Percentiles rank a stretch among this genome's conserved stretches.
These are phyloP conservation scores for Malus fusca DNA, from an alignment of 306 rosid genomes.

Conservation along the genomic window DNA sequence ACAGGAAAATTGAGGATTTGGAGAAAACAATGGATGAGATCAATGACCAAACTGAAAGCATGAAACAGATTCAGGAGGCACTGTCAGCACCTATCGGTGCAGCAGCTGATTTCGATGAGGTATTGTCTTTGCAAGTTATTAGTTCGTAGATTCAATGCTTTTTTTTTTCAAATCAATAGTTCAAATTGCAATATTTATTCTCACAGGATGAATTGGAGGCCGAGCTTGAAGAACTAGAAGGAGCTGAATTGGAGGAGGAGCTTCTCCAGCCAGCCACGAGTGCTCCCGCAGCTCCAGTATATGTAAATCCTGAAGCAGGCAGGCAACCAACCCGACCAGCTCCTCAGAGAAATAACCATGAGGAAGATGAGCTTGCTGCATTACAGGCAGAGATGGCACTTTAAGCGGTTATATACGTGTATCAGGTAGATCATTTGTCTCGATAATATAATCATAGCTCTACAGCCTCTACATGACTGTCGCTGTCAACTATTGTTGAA, in stretches of 20 bases:
- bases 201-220: constrained; percentile 93
- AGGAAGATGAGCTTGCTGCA: constrained; percentile 95
- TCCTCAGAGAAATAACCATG: constrained; percentile 64
- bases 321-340: constrained; percentile 66
- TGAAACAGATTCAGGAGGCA: constrained; percentile 98
- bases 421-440: not conserved
- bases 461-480: no score
- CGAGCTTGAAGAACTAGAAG: constrained; percentile 93
- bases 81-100: constrained; percentile 83
- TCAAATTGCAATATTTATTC: constrained; percentile 3
- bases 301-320: constrained; percentile 49
- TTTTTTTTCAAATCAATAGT: not conserved
- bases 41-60: constrained; percentile 95
- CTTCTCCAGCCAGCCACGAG: constrained; percentile 89
- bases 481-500: not conserved
- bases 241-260: constrained; percentile 95
- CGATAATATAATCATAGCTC: not conserved
- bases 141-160: not conserved
- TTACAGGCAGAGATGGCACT: constrained; percentile 99
- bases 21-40: constrained; percentile 98
- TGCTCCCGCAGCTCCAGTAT: constrained; percentile 75
- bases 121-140: not conserved
- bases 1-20: constrained; percentile 89
- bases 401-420: constrained; percentile 21
- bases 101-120: constrained; percentile 89